Base-by-base conservation (phyloP, 805 yeast species). In the Maudiozyma serrabonitensis region DNA sequence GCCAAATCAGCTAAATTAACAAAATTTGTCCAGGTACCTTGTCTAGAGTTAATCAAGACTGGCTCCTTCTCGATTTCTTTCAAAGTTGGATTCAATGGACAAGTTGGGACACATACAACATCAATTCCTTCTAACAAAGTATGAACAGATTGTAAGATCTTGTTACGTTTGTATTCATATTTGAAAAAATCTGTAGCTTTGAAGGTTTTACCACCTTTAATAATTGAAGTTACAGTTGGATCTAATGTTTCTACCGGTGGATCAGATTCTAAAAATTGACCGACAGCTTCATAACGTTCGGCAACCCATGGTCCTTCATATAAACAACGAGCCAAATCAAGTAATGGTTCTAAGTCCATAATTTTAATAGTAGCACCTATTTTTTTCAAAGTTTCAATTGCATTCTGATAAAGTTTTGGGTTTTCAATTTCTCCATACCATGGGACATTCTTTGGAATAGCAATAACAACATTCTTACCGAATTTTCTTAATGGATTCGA, bases 241-340 rank as follows among this genome's bases (percentile, higher is more conserved):
- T 91, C 96, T 58, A 91, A 71, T 45, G 84, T 75, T 34, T 76
- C 74, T 41, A 66, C 72, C 32, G 93, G 87, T 18, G 93, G 89
- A 60, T 81, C 76, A 7, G 84, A 73, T 28, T 78, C 78, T 50
- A 87, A 74, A 56, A 84, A 85, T 41, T 84, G 87, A 57, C 79
- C 77, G 37, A 81, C 78, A 25, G 96, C 96, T 54, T 87, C 81
- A 69, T 81, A 89, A 58, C 99, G 79, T 71, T 91, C 99, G 23
- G 95, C 87, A 11, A 91, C 98, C 99, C 99, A 91, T n/a, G 98
- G 86, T 51, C 99, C 99, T 62, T 91, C 97, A 64, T 91, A 91
- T 37, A 91, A 75, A 62, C 93, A 86, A 57, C 79, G 79, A 16
- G 98, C 99, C 50, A 91, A 74, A 37, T 84, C 85, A 52, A 87